A percentile compares a stretch with the other conserved stretches of the same genome.
Conservation (phyloP, 2,329 filamentous ascomycete species). For the Berkeleyomyces rouxiae region DNA sequence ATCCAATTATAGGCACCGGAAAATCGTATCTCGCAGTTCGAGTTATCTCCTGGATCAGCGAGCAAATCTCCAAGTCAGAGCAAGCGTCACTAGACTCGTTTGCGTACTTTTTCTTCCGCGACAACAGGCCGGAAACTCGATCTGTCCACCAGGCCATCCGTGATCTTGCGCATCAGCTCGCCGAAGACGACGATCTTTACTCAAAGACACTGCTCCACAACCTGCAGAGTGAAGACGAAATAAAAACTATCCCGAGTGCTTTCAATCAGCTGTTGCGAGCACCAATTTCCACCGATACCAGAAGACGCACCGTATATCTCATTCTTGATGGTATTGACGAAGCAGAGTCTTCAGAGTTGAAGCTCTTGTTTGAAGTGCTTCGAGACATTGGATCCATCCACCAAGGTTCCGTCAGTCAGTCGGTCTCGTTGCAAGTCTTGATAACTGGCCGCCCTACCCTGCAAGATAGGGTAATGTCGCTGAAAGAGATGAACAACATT, state of each 20-base stretch:
- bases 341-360: conserved; percentile 24
- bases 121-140: conserved; percentile 29
- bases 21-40: conserved; percentile 30
- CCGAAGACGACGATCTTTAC: conserved; percentile 29
- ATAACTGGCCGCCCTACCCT: conserved; percentile 28
- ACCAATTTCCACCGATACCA: conserved; percentile 22
- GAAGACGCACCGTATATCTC: conserved; percentile 25
- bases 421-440: conserved; percentile 21
- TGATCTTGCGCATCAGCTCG: conserved; percentile 31
- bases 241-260: conserved; percentile 28
- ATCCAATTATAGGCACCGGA: conserved; percentile 22
- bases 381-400: not conserved
- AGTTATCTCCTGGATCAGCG: conserved; percentile 26
- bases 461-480: conserved; percentile 22
- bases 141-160: conserved; percentile 29
- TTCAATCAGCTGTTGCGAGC: conserved; percentile 27
- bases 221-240: conserved; percentile 24
- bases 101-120: conserved; percentile 34
- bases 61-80: conserved; percentile 20
- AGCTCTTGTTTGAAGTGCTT: conserved; percentile 20
- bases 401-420: conserved; percentile 14
- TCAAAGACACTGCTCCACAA: conserved; percentile 24
- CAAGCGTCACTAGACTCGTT: conserved; percentile 17
- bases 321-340: conserved; percentile 32
- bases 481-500: conserved; percentile 21